These are phyloP conservation scores for Mycena crocata DNA, from an alignment of 768 basidiomycete species.

Conservation along the genomic window DNA sequence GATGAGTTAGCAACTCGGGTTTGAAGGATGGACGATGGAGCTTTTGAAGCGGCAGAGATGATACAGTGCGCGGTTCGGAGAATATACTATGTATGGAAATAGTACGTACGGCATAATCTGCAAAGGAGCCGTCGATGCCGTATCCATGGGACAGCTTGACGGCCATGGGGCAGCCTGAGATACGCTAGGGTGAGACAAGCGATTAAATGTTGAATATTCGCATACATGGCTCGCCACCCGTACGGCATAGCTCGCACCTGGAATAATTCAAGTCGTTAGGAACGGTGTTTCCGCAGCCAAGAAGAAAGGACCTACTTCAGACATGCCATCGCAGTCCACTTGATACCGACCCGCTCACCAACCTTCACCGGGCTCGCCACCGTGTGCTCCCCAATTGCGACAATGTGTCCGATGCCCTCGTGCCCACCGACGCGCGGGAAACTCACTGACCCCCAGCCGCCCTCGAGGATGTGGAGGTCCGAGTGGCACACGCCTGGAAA, in stretches of 20 bases:
- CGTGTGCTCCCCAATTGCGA: slow-evolving; percentile 81
- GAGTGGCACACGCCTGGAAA: slow-evolving; percentile 74
- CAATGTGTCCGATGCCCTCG: slow-evolving; percentile 81
- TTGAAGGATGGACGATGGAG: too few relatives aligned
- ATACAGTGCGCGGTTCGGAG: too few relatives aligned
- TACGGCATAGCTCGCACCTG: slow-evolving; percentile 78
- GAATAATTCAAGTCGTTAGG: neutral
- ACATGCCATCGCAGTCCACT: slow-evolving; percentile 66
- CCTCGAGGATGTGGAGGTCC: slow-evolving; percentile 74
- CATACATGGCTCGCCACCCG: slow-evolving; percentile 65
- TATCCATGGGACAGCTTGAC: slow-evolving; percentile 66
- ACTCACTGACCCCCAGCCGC: slow-evolving; percentile 72
- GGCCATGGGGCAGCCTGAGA: slow-evolving; percentile 59
- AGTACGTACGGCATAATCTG: slow-evolving; percentile 65
- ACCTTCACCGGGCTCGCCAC: slow-evolving; percentile 61
- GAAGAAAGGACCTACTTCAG: slow-evolving; percentile 42
- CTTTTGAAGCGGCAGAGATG: too few relatives aligned
- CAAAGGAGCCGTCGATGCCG: slow-evolving; percentile 77
- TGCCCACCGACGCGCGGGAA: slow-evolving; percentile 80
- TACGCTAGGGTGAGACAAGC: neutral
- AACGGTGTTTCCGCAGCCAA: neutral
- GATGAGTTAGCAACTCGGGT: too few relatives aligned
- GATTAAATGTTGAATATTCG: neutral
- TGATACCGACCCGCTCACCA: slow-evolving; percentile 84
- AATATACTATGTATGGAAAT: too few relatives aligned